These are phyloP conservation scores for Phytophthora megakarya DNA, from an alignment of 352 stramenopile genomes.

Conservation along the genomic window DNA sequence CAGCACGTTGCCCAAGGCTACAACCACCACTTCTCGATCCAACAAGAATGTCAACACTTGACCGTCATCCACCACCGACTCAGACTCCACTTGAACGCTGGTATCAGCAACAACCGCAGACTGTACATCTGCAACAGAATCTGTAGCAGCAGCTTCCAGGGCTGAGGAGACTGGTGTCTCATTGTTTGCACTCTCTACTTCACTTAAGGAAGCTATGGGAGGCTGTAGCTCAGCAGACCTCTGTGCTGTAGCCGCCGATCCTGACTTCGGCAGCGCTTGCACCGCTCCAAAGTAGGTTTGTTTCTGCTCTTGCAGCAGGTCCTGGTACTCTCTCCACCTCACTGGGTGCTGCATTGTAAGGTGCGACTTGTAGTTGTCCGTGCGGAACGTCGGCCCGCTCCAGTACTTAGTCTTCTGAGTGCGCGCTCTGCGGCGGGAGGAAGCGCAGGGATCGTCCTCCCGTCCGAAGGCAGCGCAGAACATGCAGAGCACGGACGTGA, in stretches of 20 bases:
- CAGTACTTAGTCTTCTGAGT: conserved; percentile 32
- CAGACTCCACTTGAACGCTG: neutral
- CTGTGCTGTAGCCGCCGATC: neutral
- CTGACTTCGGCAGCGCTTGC: neutral
- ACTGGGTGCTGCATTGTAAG: conserved; percentile 18
- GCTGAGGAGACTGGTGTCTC: conserved; percentile 4
- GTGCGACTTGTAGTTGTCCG: conserved; percentile 38
- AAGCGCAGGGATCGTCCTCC: conserved; percentile 13
- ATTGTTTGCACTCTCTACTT: neutral
- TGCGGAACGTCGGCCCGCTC: conserved; percentile 27
- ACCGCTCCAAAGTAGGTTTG: conserved; percentile 14
- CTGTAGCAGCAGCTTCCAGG: neutral
- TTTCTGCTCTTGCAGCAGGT: conserved; percentile 7
- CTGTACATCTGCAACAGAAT: neutral
- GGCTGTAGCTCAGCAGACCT: neutral
- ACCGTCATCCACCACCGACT: neutral
- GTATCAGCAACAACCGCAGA: conserved; percentile 1
- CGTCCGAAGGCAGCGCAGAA: conserved; percentile 37
- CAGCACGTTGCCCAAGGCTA: conserved; percentile 19
- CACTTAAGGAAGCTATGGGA: neutral
- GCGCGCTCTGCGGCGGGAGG: conserved; percentile 11
- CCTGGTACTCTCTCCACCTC: conserved; percentile 26
- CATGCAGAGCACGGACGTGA: conserved; percentile 26
- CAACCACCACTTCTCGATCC: conserved; percentile 31
- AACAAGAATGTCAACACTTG: conserved; percentile 20